Base-by-base conservation (phyloP, 768 basidiomycete species). In the Lentinula sp. region DNA sequence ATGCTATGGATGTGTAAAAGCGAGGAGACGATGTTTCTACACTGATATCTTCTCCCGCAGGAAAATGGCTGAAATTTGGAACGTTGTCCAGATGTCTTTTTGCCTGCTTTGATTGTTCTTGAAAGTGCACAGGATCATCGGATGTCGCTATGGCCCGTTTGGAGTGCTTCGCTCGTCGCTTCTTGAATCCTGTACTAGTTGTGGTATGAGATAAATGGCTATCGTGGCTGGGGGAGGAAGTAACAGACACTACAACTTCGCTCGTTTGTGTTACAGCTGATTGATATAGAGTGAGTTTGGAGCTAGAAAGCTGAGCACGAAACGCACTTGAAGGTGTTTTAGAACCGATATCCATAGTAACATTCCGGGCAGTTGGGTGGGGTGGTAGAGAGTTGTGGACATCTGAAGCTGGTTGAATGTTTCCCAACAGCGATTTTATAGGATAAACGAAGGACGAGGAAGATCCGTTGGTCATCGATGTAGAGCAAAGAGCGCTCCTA, bases 371-470 rank as follows among this genome's bases (percentile, higher is more conserved):
- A 32, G 50, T 16, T 18, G 10, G n/a, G n/a, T 41, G 39, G 23
- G 36, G 12, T 41, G 50, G 45, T 39, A 13, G 4, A 32, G 42
- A 54, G 5, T 45, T 52, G 28, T 23, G 35, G 1, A 1, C 35
- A 51, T 60, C 62, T 6, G 51, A 35, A 2, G 69, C 75, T 1
- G 74, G 76, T 52, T 75, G 74, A 23, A 78, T 76, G 15, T 73
- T 70, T 32, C 61, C 68, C 45, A 80, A 66, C 6, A 80, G 69
- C 43, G 78, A 78, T 57, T 70, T 76, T 28, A 77, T 71, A 0
- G 78, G 78, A 63, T 78, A 79, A 42, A 79, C 68, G 57, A 70
- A 77, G 13, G 76, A 72, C 1, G 67, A 53, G n/a, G 62, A 65
- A 33, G 56, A 42, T 23, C 41, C 37, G 18, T 36, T 43, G 37